Conservation (phyloP, 2,329 filamentous ascomycete genomes). For the Verticillium alfalfae region DNA sequence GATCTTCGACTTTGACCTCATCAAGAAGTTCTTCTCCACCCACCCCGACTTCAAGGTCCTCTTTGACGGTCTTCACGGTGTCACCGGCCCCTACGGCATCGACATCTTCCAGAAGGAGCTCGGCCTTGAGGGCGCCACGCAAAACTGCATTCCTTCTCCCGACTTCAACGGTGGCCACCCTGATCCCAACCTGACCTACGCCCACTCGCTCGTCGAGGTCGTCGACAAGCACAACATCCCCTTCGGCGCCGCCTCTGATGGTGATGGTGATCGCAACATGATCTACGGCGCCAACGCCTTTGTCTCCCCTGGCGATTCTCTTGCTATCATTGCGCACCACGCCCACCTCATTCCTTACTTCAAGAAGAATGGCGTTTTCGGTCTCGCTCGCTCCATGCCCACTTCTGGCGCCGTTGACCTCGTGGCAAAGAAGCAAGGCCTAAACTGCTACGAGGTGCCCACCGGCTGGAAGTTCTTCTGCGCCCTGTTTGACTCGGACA, state of each 20-base stretch:
- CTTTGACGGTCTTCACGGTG: slow-evolving; percentile 90
- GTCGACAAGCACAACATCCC: slow-evolving; percentile 90
- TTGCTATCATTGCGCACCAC: slow-evolving; percentile 97
- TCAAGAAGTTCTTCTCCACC: slow-evolving; percentile 84
- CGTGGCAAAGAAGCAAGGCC: slow-evolving; percentile 88
- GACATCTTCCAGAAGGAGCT: slow-evolving; percentile 95
- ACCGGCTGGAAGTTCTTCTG: slow-evolving; percentile 99
- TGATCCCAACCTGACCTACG: slow-evolving; percentile 96
- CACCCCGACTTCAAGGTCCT: slow-evolving; percentile 94
- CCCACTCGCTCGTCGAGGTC: slow-evolving; percentile 86
- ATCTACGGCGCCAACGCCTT: slow-evolving; percentile 97
- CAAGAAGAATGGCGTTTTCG: slow-evolving; percentile 93
- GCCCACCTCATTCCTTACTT: slow-evolving; percentile 97
- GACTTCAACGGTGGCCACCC: slow-evolving; percentile 98
- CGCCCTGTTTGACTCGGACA: slow-evolving; percentile 86
- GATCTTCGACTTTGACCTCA: slow-evolving; percentile 96
- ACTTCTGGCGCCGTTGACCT: slow-evolving; percentile 93
- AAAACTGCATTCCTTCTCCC: slow-evolving; percentile 87
- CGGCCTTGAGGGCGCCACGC: slow-evolving; percentile 69
- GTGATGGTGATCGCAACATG: slow-evolving; percentile 99
- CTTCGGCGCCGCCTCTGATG: slow-evolving; percentile 94
- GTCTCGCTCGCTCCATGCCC: slow-evolving; percentile 94
- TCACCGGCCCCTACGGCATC: slow-evolving; percentile 90
- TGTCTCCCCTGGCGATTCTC: slow-evolving; percentile 92
- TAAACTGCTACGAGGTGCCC: slow-evolving; percentile 92